phyloP scores from a whole-genome alignment of 768 basidiomycete species.

The Psilocybe sp. region DNA sequence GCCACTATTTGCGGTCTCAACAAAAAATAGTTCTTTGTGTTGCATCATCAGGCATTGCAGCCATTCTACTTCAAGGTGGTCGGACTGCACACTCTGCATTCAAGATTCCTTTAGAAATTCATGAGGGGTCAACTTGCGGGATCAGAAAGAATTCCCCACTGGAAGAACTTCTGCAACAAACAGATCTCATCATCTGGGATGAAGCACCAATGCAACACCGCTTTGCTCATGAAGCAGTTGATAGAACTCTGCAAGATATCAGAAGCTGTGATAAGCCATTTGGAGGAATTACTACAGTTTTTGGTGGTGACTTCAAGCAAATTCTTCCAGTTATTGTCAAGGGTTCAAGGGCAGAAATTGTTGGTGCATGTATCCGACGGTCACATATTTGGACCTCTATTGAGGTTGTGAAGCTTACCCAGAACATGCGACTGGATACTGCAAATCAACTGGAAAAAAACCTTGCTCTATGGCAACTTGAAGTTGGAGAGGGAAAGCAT shows the following conservation, averaged over 20 bases:
- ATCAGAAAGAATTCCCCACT: constrained; percentile 25
- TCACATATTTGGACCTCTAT: constrained; percentile 38
- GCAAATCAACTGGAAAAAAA: too few relatives aligned
- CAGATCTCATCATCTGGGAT: too few relatives aligned
- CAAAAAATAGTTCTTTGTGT: constrained; percentile 41
- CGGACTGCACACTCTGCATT: constrained; percentile 46
- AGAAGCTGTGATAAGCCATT: constrained; percentile 25
- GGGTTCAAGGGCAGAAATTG: constrained; percentile 37
- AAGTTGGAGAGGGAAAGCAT: too few relatives aligned
- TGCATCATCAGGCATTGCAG: constrained; percentile 50
- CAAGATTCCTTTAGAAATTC: constrained; percentile 40
- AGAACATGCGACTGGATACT: too few relatives aligned
- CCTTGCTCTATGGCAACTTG: too few relatives aligned
- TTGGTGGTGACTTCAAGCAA: too few relatives aligned
- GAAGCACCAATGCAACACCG: constrained; percentile 38
- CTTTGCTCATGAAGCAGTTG: constrained; percentile 34
- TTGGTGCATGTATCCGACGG: constrained; percentile 29
- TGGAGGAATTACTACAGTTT: constrained; percentile 46
- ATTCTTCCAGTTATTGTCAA: constrained; percentile 40
- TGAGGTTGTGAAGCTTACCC: constrained; percentile 26
- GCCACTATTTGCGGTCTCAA: constrained; percentile 22
- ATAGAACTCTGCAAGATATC: constrained; percentile 34
- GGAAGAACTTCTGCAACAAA: constrained; percentile 29
- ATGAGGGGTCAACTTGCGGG: constrained; percentile 25
- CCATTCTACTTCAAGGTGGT: constrained; percentile 41